Conservation (phyloP, 345 rosid genomes). For the Syzygium aqueum region DNA sequence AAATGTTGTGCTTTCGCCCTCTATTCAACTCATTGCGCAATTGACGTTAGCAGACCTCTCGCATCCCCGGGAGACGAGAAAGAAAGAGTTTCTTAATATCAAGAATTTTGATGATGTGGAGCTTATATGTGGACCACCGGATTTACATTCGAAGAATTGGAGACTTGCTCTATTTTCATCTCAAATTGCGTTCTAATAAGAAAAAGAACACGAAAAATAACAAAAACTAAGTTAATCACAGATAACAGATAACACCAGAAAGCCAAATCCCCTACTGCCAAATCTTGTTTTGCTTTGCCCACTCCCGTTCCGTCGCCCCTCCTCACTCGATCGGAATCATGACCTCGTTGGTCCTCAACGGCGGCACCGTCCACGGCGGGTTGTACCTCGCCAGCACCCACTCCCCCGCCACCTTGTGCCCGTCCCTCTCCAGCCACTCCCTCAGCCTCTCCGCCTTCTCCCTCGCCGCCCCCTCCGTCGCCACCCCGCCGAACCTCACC, state of each 20-base stretch:
- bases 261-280: background rate
- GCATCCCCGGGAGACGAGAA: too few relatives aligned
- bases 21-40: too few relatives aligned
- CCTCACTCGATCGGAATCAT: slow-evolving; percentile 66
- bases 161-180: too few relatives aligned
- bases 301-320: background rate
- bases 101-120: too few relatives aligned
- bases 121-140: too few relatives aligned
- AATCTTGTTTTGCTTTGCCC: background rate
- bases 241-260: background rate
- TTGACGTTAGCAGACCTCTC: too few relatives aligned
- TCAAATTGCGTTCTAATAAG: background rate
- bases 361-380: slow-evolving; percentile 84
- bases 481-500: slow-evolving; percentile 58
- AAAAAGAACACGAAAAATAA: background rate
- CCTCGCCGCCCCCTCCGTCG: slow-evolving; percentile 49
- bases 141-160: too few relatives aligned
- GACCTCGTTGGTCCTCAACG: slow-evolving; percentile 70
- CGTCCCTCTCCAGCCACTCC: slow-evolving; percentile 60
- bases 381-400: slow-evolving; percentile 71
- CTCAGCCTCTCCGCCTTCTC: slow-evolving; percentile 64
- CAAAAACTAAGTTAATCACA: background rate
- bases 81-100: too few relatives aligned
- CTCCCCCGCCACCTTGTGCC: slow-evolving; percentile 55
- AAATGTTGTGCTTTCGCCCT: too few relatives aligned